These are phyloP conservation scores for Globisporangium canariense DNA, from an alignment of 352 stramenopile genomes.

Conservation along the genomic window DNA sequence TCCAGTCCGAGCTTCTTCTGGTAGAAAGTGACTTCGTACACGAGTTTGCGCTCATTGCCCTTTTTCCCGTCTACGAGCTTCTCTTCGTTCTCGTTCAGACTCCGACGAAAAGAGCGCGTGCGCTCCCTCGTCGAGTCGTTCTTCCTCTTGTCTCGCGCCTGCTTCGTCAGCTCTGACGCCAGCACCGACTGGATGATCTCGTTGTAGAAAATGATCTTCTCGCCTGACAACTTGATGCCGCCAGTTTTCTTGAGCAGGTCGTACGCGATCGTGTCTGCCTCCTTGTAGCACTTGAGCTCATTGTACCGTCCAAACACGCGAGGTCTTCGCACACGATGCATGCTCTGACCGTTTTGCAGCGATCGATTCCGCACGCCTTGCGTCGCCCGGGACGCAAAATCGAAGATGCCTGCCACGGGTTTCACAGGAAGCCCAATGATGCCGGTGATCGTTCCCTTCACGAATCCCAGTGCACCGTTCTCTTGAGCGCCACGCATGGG, in stretches of 20 bases:
- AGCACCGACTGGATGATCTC: conserved; percentile 78
- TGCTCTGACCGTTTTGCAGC: conserved; percentile 74
- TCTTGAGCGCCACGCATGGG: conserved; percentile 81
- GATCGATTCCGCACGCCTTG: conserved; percentile 85
- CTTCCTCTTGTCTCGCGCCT: conserved; percentile 59
- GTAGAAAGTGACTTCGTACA: conserved; percentile 82
- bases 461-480: conserved; percentile 78
- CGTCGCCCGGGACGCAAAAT: conserved; percentile 85
- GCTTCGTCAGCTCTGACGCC: conserved; percentile 69
- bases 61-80: conserved; percentile 24
- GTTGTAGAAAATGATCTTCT: conserved; percentile 90
- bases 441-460: conserved; percentile 82
- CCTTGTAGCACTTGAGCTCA: conserved; percentile 87
- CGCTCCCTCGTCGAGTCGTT: conserved; percentile 63
- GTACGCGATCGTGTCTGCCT: conserved; percentile 84
- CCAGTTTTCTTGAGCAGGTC: conserved; percentile 78
- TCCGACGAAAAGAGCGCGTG: conserved; percentile 63
- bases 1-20: conserved; percentile 83
- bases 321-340: conserved; percentile 70
- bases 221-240: conserved; percentile 55
- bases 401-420: conserved; percentile 84
- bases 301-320: conserved; percentile 89
- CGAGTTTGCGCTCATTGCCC: conserved; percentile 44
- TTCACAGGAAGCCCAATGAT: conserved; percentile 87
- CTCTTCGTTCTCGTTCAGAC: conserved; percentile 65